Evolutionary conservation across 2,329 filamentous ascomycete species (phyloP).

Genomic region (Ceratocystis cubensis): DNA sequence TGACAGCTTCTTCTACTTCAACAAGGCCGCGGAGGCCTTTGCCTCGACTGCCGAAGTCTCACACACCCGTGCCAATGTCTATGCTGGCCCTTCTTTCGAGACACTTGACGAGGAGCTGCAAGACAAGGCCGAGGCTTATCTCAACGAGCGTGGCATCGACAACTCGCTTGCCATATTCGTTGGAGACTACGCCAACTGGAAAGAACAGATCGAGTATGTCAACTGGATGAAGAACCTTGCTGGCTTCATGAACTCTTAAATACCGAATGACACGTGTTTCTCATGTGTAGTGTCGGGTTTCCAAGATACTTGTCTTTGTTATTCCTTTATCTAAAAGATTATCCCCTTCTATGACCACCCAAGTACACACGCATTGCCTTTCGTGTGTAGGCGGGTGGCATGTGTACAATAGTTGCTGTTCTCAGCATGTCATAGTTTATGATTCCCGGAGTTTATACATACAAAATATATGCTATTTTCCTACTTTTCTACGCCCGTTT

Average conservation of each 20-base stretch:
- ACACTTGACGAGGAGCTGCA: slow-evolving; percentile 95
- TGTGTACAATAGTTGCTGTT: slow-evolving; percentile 15
- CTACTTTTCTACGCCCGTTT: background rate
- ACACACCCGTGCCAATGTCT: slow-evolving; percentile 64
- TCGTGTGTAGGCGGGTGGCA: background rate
- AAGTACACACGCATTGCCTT: background rate
- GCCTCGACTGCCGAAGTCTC: slow-evolving; percentile 62
- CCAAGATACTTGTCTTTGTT: background rate
- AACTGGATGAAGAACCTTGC: slow-evolving; percentile 81
- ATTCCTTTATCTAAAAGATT: background rate
- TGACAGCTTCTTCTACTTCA: slow-evolving; percentile 83
- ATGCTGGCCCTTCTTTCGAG: slow-evolving; percentile 83
- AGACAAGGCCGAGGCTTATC: slow-evolving; percentile 78
- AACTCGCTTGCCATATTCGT: slow-evolving; percentile 78
- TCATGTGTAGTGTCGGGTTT: background rate
- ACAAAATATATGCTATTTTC: background rate
- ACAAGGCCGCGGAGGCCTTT: slow-evolving; percentile 63
- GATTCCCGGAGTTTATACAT: slow-evolving; percentile 8
- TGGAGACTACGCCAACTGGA: slow-evolving; percentile 91
- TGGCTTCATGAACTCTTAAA: slow-evolving; percentile 53
- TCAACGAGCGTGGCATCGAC: slow-evolving; percentile 89
- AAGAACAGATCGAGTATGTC: slow-evolving; percentile 97
- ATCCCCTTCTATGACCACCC: slow-evolving; percentile 6
- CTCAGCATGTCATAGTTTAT: slow-evolving; percentile 5
- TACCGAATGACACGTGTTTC: slow-evolving; percentile 35